Conservation (phyloP, 2,329 filamentous ascomycete genomes). For the Akanthomyces uredinophilus region DNA sequence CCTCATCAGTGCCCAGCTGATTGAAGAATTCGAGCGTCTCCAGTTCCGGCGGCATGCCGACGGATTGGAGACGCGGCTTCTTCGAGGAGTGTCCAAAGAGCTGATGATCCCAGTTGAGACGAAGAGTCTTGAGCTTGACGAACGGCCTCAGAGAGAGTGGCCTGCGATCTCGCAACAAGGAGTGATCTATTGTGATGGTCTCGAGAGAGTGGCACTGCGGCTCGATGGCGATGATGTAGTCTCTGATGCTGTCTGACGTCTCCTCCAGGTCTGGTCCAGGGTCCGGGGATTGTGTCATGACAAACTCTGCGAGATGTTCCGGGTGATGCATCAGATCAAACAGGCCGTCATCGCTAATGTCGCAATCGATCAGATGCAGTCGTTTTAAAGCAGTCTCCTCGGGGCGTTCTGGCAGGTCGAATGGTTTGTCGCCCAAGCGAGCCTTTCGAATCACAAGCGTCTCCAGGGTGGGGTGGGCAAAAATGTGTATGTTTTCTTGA, state of each 20-base stretch:
- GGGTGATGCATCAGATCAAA: slow-evolving; percentile 38
- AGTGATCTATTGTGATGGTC: slow-evolving; percentile 41
- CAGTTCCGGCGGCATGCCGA: slow-evolving; percentile 41
- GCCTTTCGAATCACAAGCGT: slow-evolving; percentile 40
- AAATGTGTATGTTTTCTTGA: slow-evolving; percentile 48
- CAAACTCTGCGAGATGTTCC: slow-evolving; percentile 39
- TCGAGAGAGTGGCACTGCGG: slow-evolving; percentile 38
- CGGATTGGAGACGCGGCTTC: slow-evolving; percentile 40
- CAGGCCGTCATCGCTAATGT: slow-evolving; percentile 41
- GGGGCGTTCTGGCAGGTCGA: slow-evolving; percentile 43
- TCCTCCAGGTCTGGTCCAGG: slow-evolving; percentile 40
- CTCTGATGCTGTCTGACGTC: slow-evolving; percentile 40
- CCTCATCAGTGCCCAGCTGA: slow-evolving; percentile 40
- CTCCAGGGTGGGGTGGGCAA: slow-evolving; percentile 44
- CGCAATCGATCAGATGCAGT: slow-evolving; percentile 44
- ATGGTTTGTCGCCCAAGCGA: slow-evolving; percentile 41
- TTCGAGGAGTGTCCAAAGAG: slow-evolving; percentile 41
- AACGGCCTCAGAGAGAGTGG: slow-evolving; percentile 42
- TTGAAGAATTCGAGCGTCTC: slow-evolving; percentile 43
- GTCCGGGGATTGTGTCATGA: slow-evolving; percentile 39
- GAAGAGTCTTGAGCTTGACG: slow-evolving; percentile 33
- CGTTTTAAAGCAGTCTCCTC: slow-evolving; percentile 40
- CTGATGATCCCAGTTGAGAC: slow-evolving; percentile 44
- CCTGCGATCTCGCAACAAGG: slow-evolving; percentile 34
- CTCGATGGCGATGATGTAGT: slow-evolving; percentile 41